Evolutionary conservation across 164 flowering plant species (phyloP).

Genomic region (Chimonanthus salicifolius): DNA sequence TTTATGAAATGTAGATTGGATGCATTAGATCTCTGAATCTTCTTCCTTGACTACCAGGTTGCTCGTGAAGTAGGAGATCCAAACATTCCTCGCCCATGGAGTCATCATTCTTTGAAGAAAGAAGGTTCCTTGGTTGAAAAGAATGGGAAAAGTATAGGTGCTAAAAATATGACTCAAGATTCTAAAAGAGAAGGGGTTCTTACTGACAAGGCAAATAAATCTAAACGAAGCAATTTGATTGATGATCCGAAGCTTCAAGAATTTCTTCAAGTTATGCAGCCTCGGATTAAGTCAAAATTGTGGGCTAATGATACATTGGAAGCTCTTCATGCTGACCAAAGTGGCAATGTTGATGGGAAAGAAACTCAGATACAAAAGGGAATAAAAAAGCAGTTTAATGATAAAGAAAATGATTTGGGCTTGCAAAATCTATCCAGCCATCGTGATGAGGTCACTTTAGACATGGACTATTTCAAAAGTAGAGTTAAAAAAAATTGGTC

Average conservation of each 20-base stretch:
- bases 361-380: constrained; percentile 18
- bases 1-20: not conserved
- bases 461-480: constrained; percentile 81
- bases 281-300: constrained; percentile 65
- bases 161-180: constrained; percentile 16
- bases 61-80: constrained; percentile 87
- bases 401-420: constrained; percentile 7
- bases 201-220: constrained; percentile 16
- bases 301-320: constrained; percentile 82
- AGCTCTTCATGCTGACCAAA: constrained; percentile 25
- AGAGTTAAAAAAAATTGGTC: constrained; percentile 75
- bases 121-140: constrained; percentile 26
- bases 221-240: constrained; percentile 25
- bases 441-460: constrained; percentile 44
- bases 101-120: constrained; percentile 57
- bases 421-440: constrained; percentile 1
- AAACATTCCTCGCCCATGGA: constrained; percentile 86
- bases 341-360: constrained; percentile 14
- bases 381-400: constrained; percentile 12
- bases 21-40: not conserved
- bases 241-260: constrained; percentile 71
- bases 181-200: constrained; percentile 18
- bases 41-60: constrained; percentile 30
- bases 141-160: constrained; percentile 15
- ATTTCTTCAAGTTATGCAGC: constrained; percentile 83